Evolutionary conservation across 2,329 filamentous ascomycete genomes (phyloP).

Genomic region (Tolypocladium sp.): DNA sequence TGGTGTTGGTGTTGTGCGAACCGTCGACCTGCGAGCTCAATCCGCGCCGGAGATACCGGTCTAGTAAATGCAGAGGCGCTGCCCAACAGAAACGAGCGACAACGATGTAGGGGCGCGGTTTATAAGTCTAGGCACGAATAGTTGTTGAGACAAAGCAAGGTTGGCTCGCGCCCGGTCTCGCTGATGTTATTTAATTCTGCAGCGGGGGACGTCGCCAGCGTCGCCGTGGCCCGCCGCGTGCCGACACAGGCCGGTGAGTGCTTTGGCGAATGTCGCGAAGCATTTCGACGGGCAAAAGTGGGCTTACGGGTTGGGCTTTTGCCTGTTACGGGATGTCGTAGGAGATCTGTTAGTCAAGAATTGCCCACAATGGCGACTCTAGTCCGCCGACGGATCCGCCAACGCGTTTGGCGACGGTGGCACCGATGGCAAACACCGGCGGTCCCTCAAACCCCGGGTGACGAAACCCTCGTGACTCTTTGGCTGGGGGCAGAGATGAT

Average conservation of each 20-base stretch:
- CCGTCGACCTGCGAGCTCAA: neutral
- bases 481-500: no score
- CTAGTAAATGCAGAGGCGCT: neutral
- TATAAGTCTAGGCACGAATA: neutral
- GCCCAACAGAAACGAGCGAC: neutral
- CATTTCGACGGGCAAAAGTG: conserved; percentile 4
- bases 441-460: neutral
- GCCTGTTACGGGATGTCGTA: neutral
- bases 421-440: neutral
- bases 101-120: neutral
- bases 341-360: neutral
- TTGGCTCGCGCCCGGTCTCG: neutral
- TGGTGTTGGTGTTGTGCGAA: neutral
- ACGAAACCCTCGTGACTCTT: no score
- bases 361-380: neutral
- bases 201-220: neutral
- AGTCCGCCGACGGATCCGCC: neutral
- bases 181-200: neutral
- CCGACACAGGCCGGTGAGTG: conserved; percentile 8
- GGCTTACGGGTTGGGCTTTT: neutral
- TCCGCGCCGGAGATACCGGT: neutral
- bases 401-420: neutral
- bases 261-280: neutral
- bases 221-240: conserved; percentile 4
- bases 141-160: neutral